These are phyloP conservation scores for Mortierella sp. DNA, from an alignment of 371 early-diverging fungal genomes.

Conservation along the genomic window DNA sequence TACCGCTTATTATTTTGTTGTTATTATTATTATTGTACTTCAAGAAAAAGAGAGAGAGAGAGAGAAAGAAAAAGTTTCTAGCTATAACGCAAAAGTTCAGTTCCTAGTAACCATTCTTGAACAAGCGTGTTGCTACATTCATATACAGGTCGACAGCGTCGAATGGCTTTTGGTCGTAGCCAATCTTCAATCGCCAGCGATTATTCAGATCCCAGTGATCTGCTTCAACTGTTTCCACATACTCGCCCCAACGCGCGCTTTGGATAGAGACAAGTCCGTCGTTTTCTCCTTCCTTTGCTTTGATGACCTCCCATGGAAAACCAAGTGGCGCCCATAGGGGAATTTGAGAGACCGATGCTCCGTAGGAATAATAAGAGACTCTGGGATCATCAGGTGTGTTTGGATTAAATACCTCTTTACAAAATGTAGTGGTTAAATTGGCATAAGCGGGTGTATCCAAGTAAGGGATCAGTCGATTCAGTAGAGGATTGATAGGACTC, in stretches of 20 bases:
- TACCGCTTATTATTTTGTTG: not conserved
- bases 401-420: constrained; percentile 85
- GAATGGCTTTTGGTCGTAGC: constrained; percentile 61
- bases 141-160: constrained; percentile 85
- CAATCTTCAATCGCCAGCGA: constrained; percentile 60
- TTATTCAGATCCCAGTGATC: constrained; percentile 90
- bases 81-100: not conserved
- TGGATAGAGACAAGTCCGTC: constrained; percentile 91
- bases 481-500: constrained; percentile 33
- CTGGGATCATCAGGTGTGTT: constrained; percentile 82
- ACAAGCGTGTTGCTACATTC: constrained; percentile 78
- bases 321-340: constrained; percentile 70
- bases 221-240: constrained; percentile 81
- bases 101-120: constrained; percentile 62
- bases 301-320: constrained; percentile 78
- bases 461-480: constrained; percentile 56
- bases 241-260: constrained; percentile 90
- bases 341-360: constrained; percentile 69
- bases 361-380: constrained; percentile 87
- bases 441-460: constrained; percentile 92
- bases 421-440: constrained; percentile 89
- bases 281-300: constrained; percentile 86
- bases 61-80: too few species aligned
- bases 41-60: too few species aligned
- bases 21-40: not conserved